Evolutionary conservation across 2,329 filamentous ascomycete species (phyloP).

Genomic region (Juglanconis sp.): DNA sequence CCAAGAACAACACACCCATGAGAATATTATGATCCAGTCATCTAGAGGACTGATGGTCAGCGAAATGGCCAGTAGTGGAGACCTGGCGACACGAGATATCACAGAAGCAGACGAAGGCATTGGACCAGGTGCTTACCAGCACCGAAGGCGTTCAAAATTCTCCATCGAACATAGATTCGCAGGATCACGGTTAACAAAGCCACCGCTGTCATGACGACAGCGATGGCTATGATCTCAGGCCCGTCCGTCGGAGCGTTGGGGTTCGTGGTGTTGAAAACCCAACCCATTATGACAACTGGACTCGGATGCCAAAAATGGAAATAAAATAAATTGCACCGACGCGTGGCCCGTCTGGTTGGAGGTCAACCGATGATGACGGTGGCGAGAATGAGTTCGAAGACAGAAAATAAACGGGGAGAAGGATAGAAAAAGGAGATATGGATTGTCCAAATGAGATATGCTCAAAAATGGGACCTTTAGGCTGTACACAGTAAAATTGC

Average conservation of each 20-base stretch:
- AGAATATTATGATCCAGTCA: constrained; percentile 29
- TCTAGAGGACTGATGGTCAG: constrained; percentile 22
- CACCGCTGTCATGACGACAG: constrained; percentile 26
- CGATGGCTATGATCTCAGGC: constrained; percentile 29
- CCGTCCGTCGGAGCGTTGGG: constrained; percentile 32
- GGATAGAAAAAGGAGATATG: too few relatives aligned
- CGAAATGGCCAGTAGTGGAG: too few relatives aligned
- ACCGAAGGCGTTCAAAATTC: constrained; percentile 33
- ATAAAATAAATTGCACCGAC: not conserved
- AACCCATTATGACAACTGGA: constrained; percentile 27
- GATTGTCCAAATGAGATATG: too few relatives aligned
- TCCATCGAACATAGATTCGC: constrained; percentile 32
- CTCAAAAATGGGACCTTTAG: too few relatives aligned
- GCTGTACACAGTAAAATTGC: too few relatives aligned
- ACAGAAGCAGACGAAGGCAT: not conserved
- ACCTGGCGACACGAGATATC: not conserved
- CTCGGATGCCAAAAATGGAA: not conserved
- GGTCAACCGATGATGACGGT: constrained; percentile 1
- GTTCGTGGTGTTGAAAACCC: constrained; percentile 34
- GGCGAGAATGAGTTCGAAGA: not conserved
- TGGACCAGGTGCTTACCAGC: constrained; percentile 24
- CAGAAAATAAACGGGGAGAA: not conserved
- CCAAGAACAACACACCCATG: constrained; percentile 25
- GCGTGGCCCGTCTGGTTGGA: not conserved
- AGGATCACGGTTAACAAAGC: constrained; percentile 30